Conservation (phyloP, 352 stramenopile species). For the Phytopythium aichiense region DNA sequence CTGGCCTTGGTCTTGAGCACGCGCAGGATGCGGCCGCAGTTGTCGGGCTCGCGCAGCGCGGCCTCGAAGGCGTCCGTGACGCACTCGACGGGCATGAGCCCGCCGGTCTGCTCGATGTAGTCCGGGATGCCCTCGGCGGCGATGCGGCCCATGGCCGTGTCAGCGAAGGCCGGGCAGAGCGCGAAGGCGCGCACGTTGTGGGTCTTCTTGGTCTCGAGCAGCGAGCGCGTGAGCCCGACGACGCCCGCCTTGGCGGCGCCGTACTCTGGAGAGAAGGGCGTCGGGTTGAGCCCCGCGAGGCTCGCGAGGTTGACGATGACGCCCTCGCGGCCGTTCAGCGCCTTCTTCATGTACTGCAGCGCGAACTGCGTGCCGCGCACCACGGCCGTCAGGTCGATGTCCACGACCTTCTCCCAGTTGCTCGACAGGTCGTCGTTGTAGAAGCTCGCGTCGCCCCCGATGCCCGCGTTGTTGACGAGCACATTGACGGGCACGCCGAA, state of each 20-base stretch:
- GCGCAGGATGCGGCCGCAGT: slow-evolving; percentile 34
- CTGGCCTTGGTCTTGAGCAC: slow-evolving; percentile 20
- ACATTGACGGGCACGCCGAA: slow-evolving; percentile 65
- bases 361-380: slow-evolving; percentile 46
- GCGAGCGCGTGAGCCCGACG: slow-evolving; percentile 46
- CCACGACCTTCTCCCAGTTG: slow-evolving; percentile 39
- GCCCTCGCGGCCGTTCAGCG: slow-evolving; percentile 31
- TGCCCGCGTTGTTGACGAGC: slow-evolving; percentile 82
- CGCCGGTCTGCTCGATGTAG: slow-evolving; percentile 25
- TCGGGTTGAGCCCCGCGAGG: slow-evolving; percentile 35
- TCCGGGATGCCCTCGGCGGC: slow-evolving; percentile 21
- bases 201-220: slow-evolving; percentile 28
- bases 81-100: slow-evolving; percentile 20
- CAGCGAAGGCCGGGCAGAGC: slow-evolving; percentile 41
- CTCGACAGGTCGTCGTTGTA: slow-evolving; percentile 30
- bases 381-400: slow-evolving; percentile 47
- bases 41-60: slow-evolving; percentile 30
- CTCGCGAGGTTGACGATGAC: slow-evolving; percentile 50
- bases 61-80: slow-evolving; percentile 36
- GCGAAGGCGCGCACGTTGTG: slow-evolving; percentile 44
- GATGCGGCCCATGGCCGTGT: slow-evolving; percentile 43
- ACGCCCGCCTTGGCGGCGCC: slow-evolving; percentile 47
- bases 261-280: slow-evolving; percentile 46
- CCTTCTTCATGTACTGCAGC: slow-evolving; percentile 31
- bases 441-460: slow-evolving; percentile 51